Conservation (phyloP, 495 filamentous ascomycete species). For the Neurospora sp. region DNA sequence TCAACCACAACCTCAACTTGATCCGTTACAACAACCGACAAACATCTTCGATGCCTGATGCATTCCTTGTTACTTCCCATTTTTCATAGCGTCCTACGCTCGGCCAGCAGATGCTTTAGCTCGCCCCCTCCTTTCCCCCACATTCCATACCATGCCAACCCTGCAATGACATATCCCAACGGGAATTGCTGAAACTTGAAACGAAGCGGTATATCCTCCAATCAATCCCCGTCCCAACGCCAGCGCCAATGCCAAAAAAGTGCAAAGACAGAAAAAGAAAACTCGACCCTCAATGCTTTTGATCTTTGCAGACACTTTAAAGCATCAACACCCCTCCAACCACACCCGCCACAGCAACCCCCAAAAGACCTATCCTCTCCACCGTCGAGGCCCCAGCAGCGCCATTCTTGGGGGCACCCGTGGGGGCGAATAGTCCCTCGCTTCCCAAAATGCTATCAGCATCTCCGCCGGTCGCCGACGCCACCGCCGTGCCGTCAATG, state of each 20-base stretch:
- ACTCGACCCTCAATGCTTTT: background rate
- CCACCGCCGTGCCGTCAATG: slow-evolving; percentile 13
- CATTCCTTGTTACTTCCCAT: background rate
- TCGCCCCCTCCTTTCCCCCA: background rate
- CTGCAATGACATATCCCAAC: background rate
- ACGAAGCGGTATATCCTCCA: background rate
- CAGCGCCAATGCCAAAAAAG: background rate
- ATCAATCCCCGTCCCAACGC: background rate
- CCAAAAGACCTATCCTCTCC: background rate
- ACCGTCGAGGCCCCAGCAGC: background rate
- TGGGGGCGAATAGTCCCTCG: background rate
- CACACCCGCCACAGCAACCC: background rate
- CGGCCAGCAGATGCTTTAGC: background rate
- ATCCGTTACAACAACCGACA: background rate
- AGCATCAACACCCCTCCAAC: background rate
- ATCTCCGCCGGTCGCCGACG: slow-evolving; percentile 2
- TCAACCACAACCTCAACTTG: background rate
- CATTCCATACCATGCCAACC: background rate
- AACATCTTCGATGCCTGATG: background rate
- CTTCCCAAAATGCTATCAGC: slow-evolving; percentile 5
- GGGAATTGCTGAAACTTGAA: background rate
- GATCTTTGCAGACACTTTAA: background rate
- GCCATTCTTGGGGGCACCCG: background rate
- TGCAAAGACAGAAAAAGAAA: background rate
- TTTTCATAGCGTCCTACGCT: background rate